A percentile compares a stretch with the other conserved stretches of the same genome.
phyloP scores from a whole-genome alignment of 2,329 filamentous ascomycete genomes.

The Massarina eburnea region DNA sequence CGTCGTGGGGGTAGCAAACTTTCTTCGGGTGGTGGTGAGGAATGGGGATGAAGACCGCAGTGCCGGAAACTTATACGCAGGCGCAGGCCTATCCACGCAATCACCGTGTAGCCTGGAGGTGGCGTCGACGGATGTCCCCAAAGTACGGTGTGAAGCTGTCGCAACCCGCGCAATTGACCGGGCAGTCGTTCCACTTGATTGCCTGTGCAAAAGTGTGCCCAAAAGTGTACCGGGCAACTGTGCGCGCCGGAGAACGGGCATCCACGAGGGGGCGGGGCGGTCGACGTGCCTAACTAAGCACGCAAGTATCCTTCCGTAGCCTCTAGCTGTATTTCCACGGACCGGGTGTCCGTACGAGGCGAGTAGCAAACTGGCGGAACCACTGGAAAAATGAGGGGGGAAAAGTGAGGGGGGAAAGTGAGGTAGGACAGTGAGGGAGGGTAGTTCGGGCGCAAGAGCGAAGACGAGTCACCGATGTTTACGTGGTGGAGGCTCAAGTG shows the following conservation, averaged over 20 bases:
- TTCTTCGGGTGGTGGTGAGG: conserved; percentile 9
- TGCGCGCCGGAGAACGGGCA: conserved; percentile 17
- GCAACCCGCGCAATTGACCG: conserved; percentile 16
- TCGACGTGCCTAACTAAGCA: neutral
- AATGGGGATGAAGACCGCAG: conserved; percentile 14
- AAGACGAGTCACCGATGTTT: neutral
- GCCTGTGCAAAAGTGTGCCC: neutral
- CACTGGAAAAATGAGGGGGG: neutral
- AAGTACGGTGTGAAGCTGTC: conserved; percentile 11
- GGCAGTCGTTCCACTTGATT: conserved; percentile 1
- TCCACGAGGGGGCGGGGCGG: conserved; percentile 27
- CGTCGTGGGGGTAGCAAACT: conserved; percentile 9
- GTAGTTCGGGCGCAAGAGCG: neutral
- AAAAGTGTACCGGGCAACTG: conserved; percentile 1
- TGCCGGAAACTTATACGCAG: conserved; percentile 18
- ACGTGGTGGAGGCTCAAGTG: neutral
- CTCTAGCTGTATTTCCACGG: neutral
- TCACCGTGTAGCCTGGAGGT: conserved; percentile 17
- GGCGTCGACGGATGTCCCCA: conserved; percentile 15
- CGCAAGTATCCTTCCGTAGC: neutral
- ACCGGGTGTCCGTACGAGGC: neutral
- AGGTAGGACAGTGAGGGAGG: too few species aligned
- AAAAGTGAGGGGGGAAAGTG: neutral
- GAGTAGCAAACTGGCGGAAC: conserved; percentile 1
- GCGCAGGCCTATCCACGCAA: conserved; percentile 8